Percentiles rank a stretch among this genome's conserved stretches.
Evolutionary conservation across 2,329 filamentous ascomycete species (phyloP).

Genomic region (Biscogniauxia mediterranea): DNA sequence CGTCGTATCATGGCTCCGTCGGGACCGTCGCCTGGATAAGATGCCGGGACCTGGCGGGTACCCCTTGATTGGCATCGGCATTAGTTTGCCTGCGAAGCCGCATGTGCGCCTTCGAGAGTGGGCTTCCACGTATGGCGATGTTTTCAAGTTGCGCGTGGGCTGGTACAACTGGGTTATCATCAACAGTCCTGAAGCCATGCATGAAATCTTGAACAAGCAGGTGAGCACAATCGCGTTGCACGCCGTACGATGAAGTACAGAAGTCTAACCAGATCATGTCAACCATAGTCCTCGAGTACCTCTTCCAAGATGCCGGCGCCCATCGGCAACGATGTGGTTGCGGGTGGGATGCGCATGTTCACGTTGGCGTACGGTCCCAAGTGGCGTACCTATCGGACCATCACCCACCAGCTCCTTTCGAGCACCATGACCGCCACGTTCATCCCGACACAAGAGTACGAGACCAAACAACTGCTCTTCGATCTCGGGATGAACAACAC

Average conservation of each 20-base stretch:
- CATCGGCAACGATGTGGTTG: conserved; percentile 38
- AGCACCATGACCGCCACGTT: conserved; percentile 37
- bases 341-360: conserved; percentile 39
- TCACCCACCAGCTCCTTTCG: conserved; percentile 39
- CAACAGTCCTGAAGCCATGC: conserved; percentile 42
- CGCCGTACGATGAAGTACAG: too few relatives aligned
- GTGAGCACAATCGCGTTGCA: neutral
- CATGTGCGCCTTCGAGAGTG: conserved; percentile 26
- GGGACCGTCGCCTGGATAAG: conserved; percentile 16
- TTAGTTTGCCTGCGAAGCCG: conserved; percentile 13
- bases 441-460: conserved; percentile 43
- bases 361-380: conserved; percentile 40
- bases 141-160: conserved; percentile 43
- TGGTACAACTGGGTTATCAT: conserved; percentile 46
- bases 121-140: conserved; percentile 42
- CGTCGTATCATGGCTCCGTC: conserved; percentile 13
- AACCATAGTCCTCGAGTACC: conserved; percentile 28
- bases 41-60: conserved; percentile 16
- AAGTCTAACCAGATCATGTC: neutral
- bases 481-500: conserved; percentile 38
- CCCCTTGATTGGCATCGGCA: conserved; percentile 18
- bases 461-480: conserved; percentile 42
- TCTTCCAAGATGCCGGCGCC: conserved; percentile 38
- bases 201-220: conserved; percentile 43
- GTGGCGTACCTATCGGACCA: conserved; percentile 39